These are phyloP conservation scores for Aspergillus latus DNA, from an alignment of 2,329 filamentous ascomycete genomes.

Conservation along the genomic window DNA sequence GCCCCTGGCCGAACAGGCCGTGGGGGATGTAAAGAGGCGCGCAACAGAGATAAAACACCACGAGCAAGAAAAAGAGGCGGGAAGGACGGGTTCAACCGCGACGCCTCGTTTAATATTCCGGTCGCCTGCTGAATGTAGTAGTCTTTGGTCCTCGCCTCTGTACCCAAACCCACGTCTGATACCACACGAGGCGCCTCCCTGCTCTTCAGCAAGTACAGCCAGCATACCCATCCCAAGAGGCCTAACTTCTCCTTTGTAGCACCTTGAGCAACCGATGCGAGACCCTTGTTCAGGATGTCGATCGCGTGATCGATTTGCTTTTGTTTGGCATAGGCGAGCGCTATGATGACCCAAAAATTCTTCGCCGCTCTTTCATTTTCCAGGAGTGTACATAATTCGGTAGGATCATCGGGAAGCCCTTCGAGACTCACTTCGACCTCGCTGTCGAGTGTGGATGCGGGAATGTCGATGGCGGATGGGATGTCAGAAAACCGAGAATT, in stretches of 20 bases:
- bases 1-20: slow-evolving; percentile 63
- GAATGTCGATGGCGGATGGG: slow-evolving; percentile 63
- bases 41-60: slow-evolving; percentile 82
- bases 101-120: slow-evolving; percentile 89
- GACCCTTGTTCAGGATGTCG: slow-evolving; percentile 69
- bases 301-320: slow-evolving; percentile 83
- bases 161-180: slow-evolving; percentile 62
- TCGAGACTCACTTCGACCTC: slow-evolving; percentile 91
- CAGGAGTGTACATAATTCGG: slow-evolving; percentile 89
- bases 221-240: slow-evolving; percentile 80
- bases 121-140: slow-evolving; percentile 90
- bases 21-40: slow-evolving; percentile 78
- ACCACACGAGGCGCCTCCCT: slow-evolving; percentile 71
- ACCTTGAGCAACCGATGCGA: slow-evolving; percentile 67
- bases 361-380: slow-evolving; percentile 92
- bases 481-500: slow-evolving; percentile 60
- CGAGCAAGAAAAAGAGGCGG: slow-evolving; percentile 88
- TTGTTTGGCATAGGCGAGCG: slow-evolving; percentile 94
- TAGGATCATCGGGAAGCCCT: slow-evolving; percentile 87
- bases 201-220: slow-evolving; percentile 88
- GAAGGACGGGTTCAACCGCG: slow-evolving; percentile 86
- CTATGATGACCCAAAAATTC: slow-evolving; percentile 97
- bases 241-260: slow-evolving; percentile 80
- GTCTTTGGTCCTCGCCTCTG: slow-evolving; percentile 86
- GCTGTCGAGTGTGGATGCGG: slow-evolving; percentile 60